Percentiles rank a stretch among this genome's conserved stretches.
These are phyloP conservation scores for Tulasnella sp. DNA, from an alignment of 768 basidiomycete species.

Conservation along the genomic window DNA sequence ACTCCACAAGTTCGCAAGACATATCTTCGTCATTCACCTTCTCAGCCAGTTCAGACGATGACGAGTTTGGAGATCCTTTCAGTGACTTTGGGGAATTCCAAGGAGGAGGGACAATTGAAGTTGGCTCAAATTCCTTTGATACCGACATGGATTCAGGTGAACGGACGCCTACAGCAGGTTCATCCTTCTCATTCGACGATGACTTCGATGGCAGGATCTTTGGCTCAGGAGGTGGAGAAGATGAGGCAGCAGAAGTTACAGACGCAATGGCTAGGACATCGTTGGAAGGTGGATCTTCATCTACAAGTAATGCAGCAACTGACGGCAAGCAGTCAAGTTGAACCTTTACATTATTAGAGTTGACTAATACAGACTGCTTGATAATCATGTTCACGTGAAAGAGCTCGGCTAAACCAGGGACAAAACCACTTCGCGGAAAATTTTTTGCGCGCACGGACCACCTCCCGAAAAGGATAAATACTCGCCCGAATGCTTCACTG, in stretches of 20 bases:
- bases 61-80: slow-evolving; percentile 51
- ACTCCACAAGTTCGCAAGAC: slow-evolving; percentile 26
- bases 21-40: slow-evolving; percentile 43
- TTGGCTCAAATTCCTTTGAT: slow-evolving; percentile 17
- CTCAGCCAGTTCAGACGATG: slow-evolving; percentile 40
- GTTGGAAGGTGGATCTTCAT: too few species aligned
- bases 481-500: too few species aligned
- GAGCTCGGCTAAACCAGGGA: too few species aligned
- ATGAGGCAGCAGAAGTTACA: not conserved
- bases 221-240: not conserved
- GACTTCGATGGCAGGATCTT: slow-evolving; percentile 10
- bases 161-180: slow-evolving; percentile 51
- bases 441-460: too few species aligned
- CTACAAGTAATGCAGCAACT: too few species aligned
- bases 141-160: slow-evolving; percentile 30
- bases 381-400: too few species aligned
- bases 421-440: too few species aligned
- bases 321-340: too few species aligned
- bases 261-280: not conserved
- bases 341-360: too few species aligned
- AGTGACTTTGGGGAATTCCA: slow-evolving; percentile 70
- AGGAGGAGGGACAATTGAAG: slow-evolving; percentile 20
- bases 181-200: slow-evolving; percentile 33
- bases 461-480: too few species aligned
- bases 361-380: too few species aligned